Evolutionary conservation across 2,329 filamentous ascomycete species (phyloP).

Genomic region (Coniochaeta hoffmannii): DNA sequence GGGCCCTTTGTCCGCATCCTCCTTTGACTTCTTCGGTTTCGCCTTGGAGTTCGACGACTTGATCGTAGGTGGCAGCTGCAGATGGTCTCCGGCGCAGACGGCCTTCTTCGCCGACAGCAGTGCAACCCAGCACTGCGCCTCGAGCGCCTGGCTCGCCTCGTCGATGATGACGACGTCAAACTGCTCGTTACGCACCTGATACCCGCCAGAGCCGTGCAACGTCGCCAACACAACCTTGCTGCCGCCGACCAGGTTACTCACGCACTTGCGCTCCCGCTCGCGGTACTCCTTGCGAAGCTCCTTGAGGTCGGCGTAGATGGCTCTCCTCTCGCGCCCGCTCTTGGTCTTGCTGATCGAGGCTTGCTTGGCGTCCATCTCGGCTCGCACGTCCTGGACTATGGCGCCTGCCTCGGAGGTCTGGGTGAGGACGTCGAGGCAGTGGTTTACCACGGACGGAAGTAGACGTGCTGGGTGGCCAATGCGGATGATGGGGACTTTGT

Average conservation of each 20-base stretch:
- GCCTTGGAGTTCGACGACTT: constrained; percentile 62
- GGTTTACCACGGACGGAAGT: constrained; percentile 77
- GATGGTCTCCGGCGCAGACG: constrained; percentile 86
- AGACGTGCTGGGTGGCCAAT: constrained; percentile 89
- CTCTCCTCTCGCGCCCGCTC: constrained; percentile 68
- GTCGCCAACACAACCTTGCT: constrained; percentile 90
- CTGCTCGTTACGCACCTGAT: constrained; percentile 67
- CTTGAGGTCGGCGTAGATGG: constrained; percentile 78
- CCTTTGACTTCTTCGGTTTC: constrained; percentile 27
- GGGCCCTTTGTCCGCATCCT: constrained; percentile 31
- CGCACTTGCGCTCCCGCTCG: constrained; percentile 74
- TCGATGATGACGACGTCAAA: constrained; percentile 97
- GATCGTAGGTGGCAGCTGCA: constrained; percentile 91
- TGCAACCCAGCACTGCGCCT: constrained; percentile 96
- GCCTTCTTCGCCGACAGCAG: constrained; percentile 74
- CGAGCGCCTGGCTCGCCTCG: constrained; percentile 89
- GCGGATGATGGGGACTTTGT: constrained; percentile 79
- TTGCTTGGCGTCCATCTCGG: constrained; percentile 90
- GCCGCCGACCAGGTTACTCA: constrained; percentile 63
- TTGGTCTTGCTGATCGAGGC: constrained; percentile 81
- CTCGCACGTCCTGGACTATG: constrained; percentile 83
- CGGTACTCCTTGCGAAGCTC: constrained; percentile 83
- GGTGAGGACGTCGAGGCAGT: constrained; percentile 87
- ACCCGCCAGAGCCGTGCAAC: constrained; percentile 83
- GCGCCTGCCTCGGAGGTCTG: constrained; percentile 82